Conservation (phyloP, 2,329 filamentous ascomycete genomes). For the Falciphora oryzae region DNA sequence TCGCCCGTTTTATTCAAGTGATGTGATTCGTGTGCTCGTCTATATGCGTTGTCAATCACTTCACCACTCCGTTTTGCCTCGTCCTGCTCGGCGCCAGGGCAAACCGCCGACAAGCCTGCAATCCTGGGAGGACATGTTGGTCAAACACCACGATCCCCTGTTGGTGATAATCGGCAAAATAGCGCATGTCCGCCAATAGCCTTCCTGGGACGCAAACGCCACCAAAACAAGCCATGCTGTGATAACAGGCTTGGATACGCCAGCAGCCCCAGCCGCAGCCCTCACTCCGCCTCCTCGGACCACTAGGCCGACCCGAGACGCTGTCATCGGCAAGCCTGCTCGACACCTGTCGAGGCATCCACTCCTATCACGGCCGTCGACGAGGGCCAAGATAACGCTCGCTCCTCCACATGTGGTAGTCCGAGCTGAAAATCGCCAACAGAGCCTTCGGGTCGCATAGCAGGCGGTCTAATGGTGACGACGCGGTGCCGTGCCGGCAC, state of each 20-base stretch:
- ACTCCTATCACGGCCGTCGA: neutral
- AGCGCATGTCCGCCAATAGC: too few species aligned
- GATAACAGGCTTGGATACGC: neutral
- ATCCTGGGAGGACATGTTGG: neutral
- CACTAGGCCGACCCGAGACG: neutral
- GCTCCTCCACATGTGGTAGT: neutral
- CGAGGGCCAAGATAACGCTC: neutral
- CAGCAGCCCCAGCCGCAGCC: neutral
- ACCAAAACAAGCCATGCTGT: neutral
- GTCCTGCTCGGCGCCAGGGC: neutral
- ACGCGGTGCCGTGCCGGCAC: neutral
- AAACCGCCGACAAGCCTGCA: neutral
- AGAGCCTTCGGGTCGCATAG: neutral
- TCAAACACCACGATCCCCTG: neutral
- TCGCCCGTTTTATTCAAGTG: too few species aligned
- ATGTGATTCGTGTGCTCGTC: neutral
- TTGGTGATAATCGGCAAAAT: neutral
- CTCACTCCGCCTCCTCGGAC: neutral
- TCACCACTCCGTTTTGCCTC: neutral
- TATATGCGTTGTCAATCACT: neutral
- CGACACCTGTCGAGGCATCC: neutral
- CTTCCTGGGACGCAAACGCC: too few species aligned
- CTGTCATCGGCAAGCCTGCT: neutral
- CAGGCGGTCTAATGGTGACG: neutral
- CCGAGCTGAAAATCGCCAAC: too few species aligned